phyloP scores from a whole-genome alignment of 805 yeast genomes.

The Teunomyces barrocoloradensis region DNA sequence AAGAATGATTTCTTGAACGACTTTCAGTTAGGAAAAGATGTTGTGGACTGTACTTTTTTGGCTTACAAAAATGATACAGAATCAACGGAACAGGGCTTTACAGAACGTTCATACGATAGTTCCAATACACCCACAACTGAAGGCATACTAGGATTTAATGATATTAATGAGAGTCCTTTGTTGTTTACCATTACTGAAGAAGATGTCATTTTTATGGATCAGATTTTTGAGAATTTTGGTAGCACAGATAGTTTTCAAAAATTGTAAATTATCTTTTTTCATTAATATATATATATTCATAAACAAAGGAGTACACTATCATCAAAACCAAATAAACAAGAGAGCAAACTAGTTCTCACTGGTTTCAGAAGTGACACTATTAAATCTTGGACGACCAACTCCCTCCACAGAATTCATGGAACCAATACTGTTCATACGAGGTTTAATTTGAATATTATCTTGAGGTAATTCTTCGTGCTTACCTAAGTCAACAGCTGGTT shows the following conservation, averaged over 20 bases:
- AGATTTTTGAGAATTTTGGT: conserved; percentile 3
- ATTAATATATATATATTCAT: not conserved
- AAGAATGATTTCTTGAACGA: conserved; percentile 6
- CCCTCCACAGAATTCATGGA: conserved; percentile 12
- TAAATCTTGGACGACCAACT: conserved; percentile 16
- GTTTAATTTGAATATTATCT: conserved; percentile 3
- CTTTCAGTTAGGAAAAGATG: conserved; percentile 8
- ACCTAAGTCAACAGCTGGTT: not conserved
- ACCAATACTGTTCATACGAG: conserved; percentile 14
- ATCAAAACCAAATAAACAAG: not conserved
- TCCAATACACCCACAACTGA: not conserved
- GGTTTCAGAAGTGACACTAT: conserved; percentile 15
- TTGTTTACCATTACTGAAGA: conserved; percentile 13
- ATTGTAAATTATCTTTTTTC: not conserved
- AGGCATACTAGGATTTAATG: not conserved
- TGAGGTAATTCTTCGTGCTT: not conserved
- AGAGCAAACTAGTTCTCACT: not conserved
- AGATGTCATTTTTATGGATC: conserved; percentile 16
- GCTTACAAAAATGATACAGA: conserved; percentile 4
- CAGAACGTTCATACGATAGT: not conserved
- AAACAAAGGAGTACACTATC: not conserved
- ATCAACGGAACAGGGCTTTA: not conserved
- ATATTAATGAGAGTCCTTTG: not conserved
- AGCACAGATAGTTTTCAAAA: not conserved
- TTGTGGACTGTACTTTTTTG: conserved; percentile 10